phyloP scores from a whole-genome alignment of 176 grass and related monocot genomes.

The Zizania latifolia region DNA sequence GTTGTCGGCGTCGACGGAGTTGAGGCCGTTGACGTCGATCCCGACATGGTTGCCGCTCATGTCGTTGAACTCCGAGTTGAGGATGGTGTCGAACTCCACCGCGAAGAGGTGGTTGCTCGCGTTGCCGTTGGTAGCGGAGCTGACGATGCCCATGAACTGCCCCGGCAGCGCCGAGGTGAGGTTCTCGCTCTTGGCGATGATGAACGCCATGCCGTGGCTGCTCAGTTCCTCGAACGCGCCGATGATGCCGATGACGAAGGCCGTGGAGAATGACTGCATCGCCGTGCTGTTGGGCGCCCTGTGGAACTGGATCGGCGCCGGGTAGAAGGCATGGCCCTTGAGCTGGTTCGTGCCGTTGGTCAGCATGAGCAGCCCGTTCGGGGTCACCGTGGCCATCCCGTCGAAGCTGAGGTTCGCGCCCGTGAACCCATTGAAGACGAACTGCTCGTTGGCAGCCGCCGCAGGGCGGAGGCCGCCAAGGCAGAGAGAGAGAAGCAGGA shows the following conservation, averaged over 20 bases:
- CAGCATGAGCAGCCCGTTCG: conserved; percentile 45
- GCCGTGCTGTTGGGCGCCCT: conserved; percentile 32
- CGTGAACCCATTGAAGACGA: conserved; percentile 63
- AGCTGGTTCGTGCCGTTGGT: conserved; percentile 58
- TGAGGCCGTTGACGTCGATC: conserved; percentile 60
- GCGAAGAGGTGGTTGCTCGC: conserved; percentile 68
- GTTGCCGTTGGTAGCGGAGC: conserved; percentile 53
- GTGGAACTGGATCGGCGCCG: conserved; percentile 37
- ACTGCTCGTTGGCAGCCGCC: conserved; percentile 37
- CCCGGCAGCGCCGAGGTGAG: conserved; percentile 44
- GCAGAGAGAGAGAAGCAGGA: conserved; percentile 17
- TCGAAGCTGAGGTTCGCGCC: conserved; percentile 47
- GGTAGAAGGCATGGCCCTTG: conserved; percentile 71
- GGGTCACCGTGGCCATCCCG: conserved; percentile 51
- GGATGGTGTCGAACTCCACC: conserved; percentile 86
- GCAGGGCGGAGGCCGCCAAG: background rate
- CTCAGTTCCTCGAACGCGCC: conserved; percentile 51
- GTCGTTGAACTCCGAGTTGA: conserved; percentile 68
- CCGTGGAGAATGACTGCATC: conserved; percentile 67
- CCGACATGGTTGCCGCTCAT: conserved; percentile 87
- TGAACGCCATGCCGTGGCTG: conserved; percentile 74
- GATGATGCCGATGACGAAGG: conserved; percentile 74
- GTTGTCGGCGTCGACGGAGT: conserved; percentile 50
- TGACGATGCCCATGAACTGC: conserved; percentile 69
- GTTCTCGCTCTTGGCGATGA: conserved; percentile 46